Evolutionary conservation across 768 basidiomycete genomes (phyloP), one percentile per base, ranked within the genome.

Genomic region (Mrakia gelida): DNA sequence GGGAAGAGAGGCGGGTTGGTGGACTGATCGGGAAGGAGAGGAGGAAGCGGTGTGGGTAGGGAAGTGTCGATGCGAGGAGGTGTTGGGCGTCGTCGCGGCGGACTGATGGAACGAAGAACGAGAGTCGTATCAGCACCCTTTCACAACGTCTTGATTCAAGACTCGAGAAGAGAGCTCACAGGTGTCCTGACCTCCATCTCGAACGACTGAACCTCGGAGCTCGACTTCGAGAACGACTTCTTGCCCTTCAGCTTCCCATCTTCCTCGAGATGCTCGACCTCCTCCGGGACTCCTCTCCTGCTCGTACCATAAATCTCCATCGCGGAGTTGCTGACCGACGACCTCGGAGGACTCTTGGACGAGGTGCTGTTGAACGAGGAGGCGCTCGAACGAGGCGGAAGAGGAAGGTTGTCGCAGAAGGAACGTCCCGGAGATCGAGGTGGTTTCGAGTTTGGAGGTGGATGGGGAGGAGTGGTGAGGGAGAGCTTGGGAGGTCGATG

Each of bases 151-250:
- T 45, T 26, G 21, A 32, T 15, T 65, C 2, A 4, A 23, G 38
- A 41, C 23, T 23, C 3, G 3, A 41, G 0, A 16, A n/a, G 41
- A 23, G 10, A 11, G 13, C 38, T 70, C 38, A 70, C 67, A 41
- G 67, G 67, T 43, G 67, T 41, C 23, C 67, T 45, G 23, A 41
- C 67, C 34, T 70, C 34, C 67, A 70, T 70, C 67, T 70, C 67
- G 38, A 38, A 70, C 5, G 67, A 70, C 23, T 70, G 67, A 8
- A 45, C 34, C 18, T 70, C 67, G 10, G 41, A 26, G 10, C 16
- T 70, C 26, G 11, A 26, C 11, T 41, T 38, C 7, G 59, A 59
- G 59, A 59, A 59, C 15, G 54, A 56, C 28, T 59, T 59, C n/a
- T 59, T 59, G 9, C 13, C 59, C 59, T 28, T 59, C 54, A 56